Evolutionary conservation across 768 basidiomycete genomes (phyloP).

Genomic region (Termitomyces sp.): DNA sequence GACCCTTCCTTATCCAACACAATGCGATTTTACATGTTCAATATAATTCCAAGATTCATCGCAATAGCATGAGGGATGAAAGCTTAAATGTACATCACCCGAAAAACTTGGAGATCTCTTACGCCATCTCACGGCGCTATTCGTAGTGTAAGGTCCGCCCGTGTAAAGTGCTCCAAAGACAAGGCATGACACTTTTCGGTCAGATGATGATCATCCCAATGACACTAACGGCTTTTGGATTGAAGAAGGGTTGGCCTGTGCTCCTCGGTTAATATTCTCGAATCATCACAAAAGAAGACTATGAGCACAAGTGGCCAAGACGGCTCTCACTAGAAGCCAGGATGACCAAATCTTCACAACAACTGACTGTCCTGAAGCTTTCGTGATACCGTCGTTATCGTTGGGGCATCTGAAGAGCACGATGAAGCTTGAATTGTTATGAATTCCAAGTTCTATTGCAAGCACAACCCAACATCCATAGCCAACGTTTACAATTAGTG

Average conservation of each 20-base stretch:
- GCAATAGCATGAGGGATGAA: not conserved
- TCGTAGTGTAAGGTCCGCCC: not conserved
- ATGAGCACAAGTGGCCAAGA: no score
- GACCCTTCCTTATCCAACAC: not conserved
- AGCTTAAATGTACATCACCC: not conserved
- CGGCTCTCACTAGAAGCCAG: not conserved
- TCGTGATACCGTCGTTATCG: no score
- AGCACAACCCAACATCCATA: conserved; percentile 4
- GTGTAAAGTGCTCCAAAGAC: not conserved
- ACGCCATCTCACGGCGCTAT: not conserved
- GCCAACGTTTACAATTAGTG: conserved; percentile 42
- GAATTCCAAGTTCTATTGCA: conserved; percentile 12
- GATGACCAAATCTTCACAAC: not conserved
- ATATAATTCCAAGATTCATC: not conserved
- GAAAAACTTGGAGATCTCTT: no score
- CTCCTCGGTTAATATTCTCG: not conserved
- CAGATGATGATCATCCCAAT: not conserved
- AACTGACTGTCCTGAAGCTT: not conserved
- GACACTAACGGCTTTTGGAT: not conserved
- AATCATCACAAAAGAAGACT: not conserved
- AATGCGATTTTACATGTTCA: not conserved
- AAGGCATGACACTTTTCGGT: not conserved
- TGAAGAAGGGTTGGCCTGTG: not conserved
- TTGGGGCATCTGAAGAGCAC: not conserved
- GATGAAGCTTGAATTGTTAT: not conserved